Evolutionary conservation across 441 rosid species (phyloP).

Genomic region (Euphorbia schlechtendalii): DNA sequence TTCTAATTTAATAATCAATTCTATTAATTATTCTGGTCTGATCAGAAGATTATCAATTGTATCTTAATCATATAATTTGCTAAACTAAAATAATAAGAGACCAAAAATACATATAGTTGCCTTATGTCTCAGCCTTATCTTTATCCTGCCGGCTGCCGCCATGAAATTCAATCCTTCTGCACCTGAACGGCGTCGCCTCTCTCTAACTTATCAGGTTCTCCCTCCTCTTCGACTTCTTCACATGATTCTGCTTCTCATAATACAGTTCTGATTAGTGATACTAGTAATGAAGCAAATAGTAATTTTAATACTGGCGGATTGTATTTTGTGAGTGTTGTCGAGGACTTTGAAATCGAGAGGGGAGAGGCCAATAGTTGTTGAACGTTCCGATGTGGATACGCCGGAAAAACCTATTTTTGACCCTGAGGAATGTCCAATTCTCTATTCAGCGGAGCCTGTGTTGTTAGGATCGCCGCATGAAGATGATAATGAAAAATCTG

Average conservation of each 20-base stretch:
- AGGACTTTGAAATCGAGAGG: constrained; percentile 18
- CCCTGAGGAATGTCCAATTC: constrained; percentile 21
- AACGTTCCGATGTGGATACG: background rate
- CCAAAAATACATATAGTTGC: background rate
- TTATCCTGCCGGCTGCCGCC: background rate
- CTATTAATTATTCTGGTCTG: no score
- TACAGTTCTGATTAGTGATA: constrained; percentile 20
- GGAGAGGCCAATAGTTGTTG: constrained; percentile 19
- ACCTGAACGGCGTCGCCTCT: constrained; percentile 26
- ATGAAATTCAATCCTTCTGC: constrained; percentile 41
- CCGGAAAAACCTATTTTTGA: constrained; percentile 17
- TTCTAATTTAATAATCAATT: no score
- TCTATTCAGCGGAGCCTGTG: constrained; percentile 21
- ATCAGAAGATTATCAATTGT: no score
- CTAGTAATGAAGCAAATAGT: background rate
- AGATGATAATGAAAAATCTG: constrained; percentile 21
- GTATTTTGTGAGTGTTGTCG: constrained; percentile 38
- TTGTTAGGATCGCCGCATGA: constrained; percentile 18
- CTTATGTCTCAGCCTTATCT: constrained; percentile 1
- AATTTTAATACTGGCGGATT: constrained; percentile 22
- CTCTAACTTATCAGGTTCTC: constrained; percentile 41
- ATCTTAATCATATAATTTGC: no score
- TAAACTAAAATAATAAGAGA: no score
- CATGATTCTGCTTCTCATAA: constrained; percentile 18
- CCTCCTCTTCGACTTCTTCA: constrained; percentile 12